phyloP scores from a whole-genome alignment of 495 filamentous ascomycete species.

The Cryomyces antarcticus region DNA sequence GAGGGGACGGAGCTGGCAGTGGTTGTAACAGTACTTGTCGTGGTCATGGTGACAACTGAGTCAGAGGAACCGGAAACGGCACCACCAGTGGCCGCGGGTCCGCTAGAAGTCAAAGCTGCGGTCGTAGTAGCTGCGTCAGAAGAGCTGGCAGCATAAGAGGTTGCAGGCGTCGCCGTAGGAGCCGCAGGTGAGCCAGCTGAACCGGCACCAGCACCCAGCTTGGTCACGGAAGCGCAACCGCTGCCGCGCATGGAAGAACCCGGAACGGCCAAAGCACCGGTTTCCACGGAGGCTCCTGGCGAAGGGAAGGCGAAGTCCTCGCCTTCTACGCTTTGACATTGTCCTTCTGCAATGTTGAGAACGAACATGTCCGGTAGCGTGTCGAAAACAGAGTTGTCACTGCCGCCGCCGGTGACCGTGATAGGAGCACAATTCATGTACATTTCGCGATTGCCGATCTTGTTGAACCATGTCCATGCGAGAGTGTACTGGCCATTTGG shows the following conservation, averaged over 20 bases:
- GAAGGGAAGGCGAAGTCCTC: slow-evolving; percentile 31
- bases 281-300: slow-evolving; percentile 33
- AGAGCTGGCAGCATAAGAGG: background rate
- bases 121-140: background rate
- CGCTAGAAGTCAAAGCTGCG: background rate
- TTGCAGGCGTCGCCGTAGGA: background rate
- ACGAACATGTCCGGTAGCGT: slow-evolving; percentile 61
- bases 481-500: slow-evolving; percentile 43
- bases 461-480: slow-evolving; percentile 86
- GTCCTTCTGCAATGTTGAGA: slow-evolving; percentile 41
- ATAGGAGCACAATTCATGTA: slow-evolving; percentile 88
- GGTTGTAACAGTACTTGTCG: slow-evolving; percentile 1
- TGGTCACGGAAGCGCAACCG: slow-evolving; percentile 8
- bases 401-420: slow-evolving; percentile 32
- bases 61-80: background rate
- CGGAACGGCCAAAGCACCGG: background rate
- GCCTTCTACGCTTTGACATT: slow-evolving; percentile 29
- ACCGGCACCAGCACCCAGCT: slow-evolving; percentile 12
- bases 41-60: too few species aligned
- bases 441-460: slow-evolving; percentile 66
- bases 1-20: slow-evolving; percentile 2
- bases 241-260: background rate
- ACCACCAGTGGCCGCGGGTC: background rate
- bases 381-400: slow-evolving; percentile 24
- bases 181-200: slow-evolving; percentile 3